Conservation (phyloP, 129 eudicot species). For the Mikania micrantha region DNA sequence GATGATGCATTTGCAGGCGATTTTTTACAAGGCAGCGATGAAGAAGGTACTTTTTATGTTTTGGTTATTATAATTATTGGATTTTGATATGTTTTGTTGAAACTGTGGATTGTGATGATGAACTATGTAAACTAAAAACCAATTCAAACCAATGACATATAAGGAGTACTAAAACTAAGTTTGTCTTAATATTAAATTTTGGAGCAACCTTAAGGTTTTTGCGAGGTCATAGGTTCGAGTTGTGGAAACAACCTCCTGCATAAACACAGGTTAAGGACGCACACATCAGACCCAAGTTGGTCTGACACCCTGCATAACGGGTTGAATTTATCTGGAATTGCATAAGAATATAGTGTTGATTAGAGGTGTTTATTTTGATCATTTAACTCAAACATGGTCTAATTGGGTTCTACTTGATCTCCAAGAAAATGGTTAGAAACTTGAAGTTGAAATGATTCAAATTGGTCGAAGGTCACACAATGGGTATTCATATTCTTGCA, state of each 20-base stretch:
- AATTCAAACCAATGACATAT: not conserved
- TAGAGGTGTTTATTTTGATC: not conserved
- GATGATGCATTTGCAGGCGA: conserved; percentile 64
- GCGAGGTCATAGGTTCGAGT: no score
- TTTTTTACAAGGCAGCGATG: conserved; percentile 54
- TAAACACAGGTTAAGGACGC: no score
- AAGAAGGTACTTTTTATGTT: conserved; percentile 32
- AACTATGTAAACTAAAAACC: not conserved
- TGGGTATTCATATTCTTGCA: not conserved
- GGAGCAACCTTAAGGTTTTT: no score
- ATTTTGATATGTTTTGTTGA: not conserved
- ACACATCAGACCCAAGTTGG: no score
- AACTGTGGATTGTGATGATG: not conserved
- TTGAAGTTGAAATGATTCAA: not conserved
- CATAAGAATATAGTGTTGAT: not conserved
- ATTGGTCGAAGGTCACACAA: not conserved
- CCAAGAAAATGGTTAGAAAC: not conserved
- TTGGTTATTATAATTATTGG: not conserved
- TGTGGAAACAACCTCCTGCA: no score
- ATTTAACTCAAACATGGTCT: no score
- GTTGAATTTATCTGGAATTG: not conserved
- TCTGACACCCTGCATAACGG: no score
- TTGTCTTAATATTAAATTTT: no score
- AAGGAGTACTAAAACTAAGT: not conserved
- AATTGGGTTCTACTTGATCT: not conserved